phyloP scores from a whole-genome alignment of 768 basidiomycete species.

The Xerocomellus dryophilus region DNA sequence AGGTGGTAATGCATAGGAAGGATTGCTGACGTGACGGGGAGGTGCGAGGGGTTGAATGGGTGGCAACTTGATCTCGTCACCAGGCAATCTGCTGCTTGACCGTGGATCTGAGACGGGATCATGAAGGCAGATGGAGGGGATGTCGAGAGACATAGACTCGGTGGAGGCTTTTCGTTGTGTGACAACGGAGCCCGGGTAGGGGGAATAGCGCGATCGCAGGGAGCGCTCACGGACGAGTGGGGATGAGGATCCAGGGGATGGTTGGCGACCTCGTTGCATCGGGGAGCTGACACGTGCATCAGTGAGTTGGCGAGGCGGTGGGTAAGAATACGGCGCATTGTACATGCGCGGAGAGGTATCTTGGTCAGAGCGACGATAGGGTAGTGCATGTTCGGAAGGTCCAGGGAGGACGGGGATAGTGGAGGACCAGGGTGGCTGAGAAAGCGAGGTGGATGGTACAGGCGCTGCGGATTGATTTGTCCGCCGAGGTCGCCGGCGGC shows the following conservation, averaged over 20 bases:
- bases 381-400: slow-evolving; percentile 20
- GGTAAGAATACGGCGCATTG: slow-evolving; percentile 29
- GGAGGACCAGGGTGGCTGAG: slow-evolving; percentile 47
- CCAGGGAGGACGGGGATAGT: slow-evolving; percentile 38
- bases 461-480: slow-evolving; percentile 40
- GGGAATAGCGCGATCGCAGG: slow-evolving; percentile 39
- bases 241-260: slow-evolving; percentile 26
- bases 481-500: slow-evolving; percentile 60
- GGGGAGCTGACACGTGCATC: slow-evolving; percentile 29
- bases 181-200: slow-evolving; percentile 39
- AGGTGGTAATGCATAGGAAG: slow-evolving; percentile 59
- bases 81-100: slow-evolving; percentile 20
- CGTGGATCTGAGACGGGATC: slow-evolving; percentile 30
- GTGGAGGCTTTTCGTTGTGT: slow-evolving; percentile 26
- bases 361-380: slow-evolving; percentile 27
- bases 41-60: slow-evolving; percentile 39
- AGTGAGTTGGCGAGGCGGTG: slow-evolving; percentile 28
- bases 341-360: slow-evolving; percentile 26
- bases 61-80: slow-evolving; percentile 40
- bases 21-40: slow-evolving; percentile 27
- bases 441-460: slow-evolving; percentile 30
- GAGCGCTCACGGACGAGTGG: slow-evolving; percentile 26
- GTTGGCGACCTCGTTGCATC: slow-evolving; percentile 30
- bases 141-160: slow-evolving; percentile 33
- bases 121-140: slow-evolving; percentile 35